A percentile compares a stretch with the other conserved stretches of the same genome.
These are phyloP conservation scores for Eucalyptus tenuipes DNA, from an alignment of 345 rosid genomes.

Conservation along the genomic window DNA sequence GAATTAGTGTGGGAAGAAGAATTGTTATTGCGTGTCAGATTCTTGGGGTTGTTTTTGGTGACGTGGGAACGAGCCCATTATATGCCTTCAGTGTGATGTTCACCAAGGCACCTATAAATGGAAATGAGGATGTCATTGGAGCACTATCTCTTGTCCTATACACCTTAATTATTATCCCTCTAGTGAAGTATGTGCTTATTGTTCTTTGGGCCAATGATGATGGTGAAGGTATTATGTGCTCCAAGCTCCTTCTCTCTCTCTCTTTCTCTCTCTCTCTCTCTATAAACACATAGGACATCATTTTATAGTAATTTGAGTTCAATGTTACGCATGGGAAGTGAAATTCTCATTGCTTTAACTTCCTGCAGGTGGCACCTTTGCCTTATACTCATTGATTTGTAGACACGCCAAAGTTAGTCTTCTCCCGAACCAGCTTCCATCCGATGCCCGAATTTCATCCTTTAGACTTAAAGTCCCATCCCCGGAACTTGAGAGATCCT, in stretches of 20 bases:
- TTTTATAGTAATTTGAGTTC: background rate
- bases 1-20: conserved; percentile 60
- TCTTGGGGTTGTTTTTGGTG: conserved; percentile 95
- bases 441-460: conserved; percentile 93
- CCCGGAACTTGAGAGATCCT: conserved; percentile 92
- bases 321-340: background rate
- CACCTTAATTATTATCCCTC: conserved; percentile 80
- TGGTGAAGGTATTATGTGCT: conserved; percentile 69
- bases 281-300: background rate
- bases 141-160: conserved; percentile 87
- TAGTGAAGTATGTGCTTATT: conserved; percentile 85
- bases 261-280: background rate
- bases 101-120: conserved; percentile 71
- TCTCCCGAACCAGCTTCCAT: conserved; percentile 94
- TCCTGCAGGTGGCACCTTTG: conserved; percentile 89
- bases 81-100: conserved; percentile 95
- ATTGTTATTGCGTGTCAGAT: conserved; percentile 85
- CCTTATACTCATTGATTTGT: conserved; percentile 89
- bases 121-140: conserved; percentile 81
- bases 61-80: conserved; percentile 97
- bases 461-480: conserved; percentile 97
- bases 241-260: background rate
- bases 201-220: conserved; percentile 99
- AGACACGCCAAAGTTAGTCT: conserved; percentile 97
- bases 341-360: background rate